Percentiles rank a stretch among this genome's conserved stretches.
Evolutionary conservation across 2,329 filamentous ascomycete species (phyloP).

Genomic region (Colletotrichum melonis): DNA sequence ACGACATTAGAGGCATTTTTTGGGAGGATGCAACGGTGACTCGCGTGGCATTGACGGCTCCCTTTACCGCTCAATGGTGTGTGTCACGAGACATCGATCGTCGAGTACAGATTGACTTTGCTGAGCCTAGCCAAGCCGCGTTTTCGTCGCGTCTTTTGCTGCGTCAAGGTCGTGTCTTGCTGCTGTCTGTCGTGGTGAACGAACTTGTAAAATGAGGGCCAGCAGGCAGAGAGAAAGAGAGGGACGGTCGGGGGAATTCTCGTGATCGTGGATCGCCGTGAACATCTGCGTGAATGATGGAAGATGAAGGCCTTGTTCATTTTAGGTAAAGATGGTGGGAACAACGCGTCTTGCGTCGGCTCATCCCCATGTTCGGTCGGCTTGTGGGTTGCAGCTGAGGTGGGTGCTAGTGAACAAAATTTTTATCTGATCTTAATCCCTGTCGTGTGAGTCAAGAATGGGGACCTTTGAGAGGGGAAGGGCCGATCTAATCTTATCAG

Average conservation of each 20-base stretch:
- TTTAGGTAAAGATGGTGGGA: slow-evolving; percentile 2
- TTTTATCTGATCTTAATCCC: slow-evolving; percentile 35
- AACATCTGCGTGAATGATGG: neutral
- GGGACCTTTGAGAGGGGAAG: slow-evolving; percentile 21
- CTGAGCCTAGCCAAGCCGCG: neutral
- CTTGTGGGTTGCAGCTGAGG: slow-evolving; percentile 22
- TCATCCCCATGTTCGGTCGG: neutral
- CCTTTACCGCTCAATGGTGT: neutral
- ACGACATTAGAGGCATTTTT: neutral
- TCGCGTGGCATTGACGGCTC: slow-evolving; percentile 1
- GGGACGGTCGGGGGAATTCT: neutral
- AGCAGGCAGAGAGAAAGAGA: neutral
- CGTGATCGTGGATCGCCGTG: neutral
- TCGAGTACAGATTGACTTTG: neutral
- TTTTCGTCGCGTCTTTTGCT: neutral
- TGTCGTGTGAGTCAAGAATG: slow-evolving; percentile 33
- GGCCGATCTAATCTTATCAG: slow-evolving; percentile 36
- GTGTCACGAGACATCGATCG: neutral
- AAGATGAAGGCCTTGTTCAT: neutral
- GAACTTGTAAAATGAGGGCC: neutral
- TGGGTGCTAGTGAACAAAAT: neutral
- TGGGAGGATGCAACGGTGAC: neutral
- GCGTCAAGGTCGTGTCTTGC: neutral
- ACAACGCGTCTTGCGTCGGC: slow-evolving; percentile 23
- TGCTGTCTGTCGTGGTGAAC: neutral